Percentiles rank a stretch among this genome's conserved stretches.
phyloP scores from a whole-genome alignment of 768 basidiomycete species.

The Termitomyces sp. region DNA sequence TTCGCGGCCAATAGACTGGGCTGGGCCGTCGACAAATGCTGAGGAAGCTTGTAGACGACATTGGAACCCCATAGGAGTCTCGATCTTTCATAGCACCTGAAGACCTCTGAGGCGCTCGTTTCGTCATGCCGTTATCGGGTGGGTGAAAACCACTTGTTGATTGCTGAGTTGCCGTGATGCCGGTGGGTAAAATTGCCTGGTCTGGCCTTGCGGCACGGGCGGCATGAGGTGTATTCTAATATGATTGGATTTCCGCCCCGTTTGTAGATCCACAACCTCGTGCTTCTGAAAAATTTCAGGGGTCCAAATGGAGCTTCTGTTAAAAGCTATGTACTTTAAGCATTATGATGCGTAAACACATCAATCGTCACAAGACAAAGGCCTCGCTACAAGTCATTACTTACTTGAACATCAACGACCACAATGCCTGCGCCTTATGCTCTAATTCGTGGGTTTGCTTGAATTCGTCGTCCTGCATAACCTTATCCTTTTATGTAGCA shows the following conservation, averaged over 20 bases:
- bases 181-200: too few species aligned
- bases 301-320: too few species aligned
- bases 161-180: not conserved
- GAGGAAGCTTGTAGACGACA: too few species aligned
- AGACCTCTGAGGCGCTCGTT: too few species aligned
- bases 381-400: not conserved
- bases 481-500: not conserved
- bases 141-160: not conserved
- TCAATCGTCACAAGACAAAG: not conserved
- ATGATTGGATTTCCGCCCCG: not conserved
- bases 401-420: not conserved
- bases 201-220: too few species aligned
- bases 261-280: too few species aligned
- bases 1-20: not conserved
- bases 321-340: too few species aligned
- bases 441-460: not conserved
- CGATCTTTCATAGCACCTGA: not conserved
- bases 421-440: constrained; percentile 4
- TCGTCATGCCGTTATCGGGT: too few species aligned
- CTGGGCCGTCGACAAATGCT: not conserved
- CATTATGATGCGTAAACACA: too few species aligned
- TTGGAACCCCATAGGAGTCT: not conserved
- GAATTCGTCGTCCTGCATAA: not conserved
- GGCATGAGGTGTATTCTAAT: not conserved
- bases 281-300: too few species aligned